Base-by-base conservation (phyloP, 1,284 basidiomycete genomes). In the Inonotus hispidus region DNA sequence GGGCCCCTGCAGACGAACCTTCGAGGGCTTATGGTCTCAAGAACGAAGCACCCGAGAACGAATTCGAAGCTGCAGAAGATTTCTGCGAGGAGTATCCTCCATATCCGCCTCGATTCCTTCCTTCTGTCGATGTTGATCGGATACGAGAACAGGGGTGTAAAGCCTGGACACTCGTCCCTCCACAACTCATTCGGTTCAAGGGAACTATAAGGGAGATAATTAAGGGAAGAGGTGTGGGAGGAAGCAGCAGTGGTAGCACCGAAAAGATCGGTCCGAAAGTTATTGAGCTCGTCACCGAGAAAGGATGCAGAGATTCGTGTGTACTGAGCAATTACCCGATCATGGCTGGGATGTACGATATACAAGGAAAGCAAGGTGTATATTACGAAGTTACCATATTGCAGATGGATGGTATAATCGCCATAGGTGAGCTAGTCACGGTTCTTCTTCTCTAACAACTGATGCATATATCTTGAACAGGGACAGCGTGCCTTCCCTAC, bases 401-500 rank as follows among this genome's bases (percentile, higher is more conserved):
- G 41, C 73, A 72, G 50, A 85, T 87, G 84, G 73, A 81, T 19
- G 82, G 82, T 2, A 72, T 82, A 49, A 74, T 88, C 52, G 83
- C 85, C 1, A 70, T 88, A 55, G 86, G 86, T 85, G 49, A 61
- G 75, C 25, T 38, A 29, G 27, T 45, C 14, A 25, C 56, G 13
- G 6, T 54, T 19, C 16, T 39, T 35, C 53, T 11, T 13, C 53
- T 21, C 25, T 8, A 39, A n/a, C 16, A 41, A 23, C 23, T 21
- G 35, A 29, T 35, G 41, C 19, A 37, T 7, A 25, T 47, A 25
- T 14, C 23, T 27, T 21, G 11, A 14, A 29, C 37, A 88, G 86
- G 87, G 4, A 84, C 81, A 6, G 75, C 83, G n/a, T 87, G 84
- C 66, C 75, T 75, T 14, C 86, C 87, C 3, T 87, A 87, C 65